Evolutionary conservation across 2,329 filamentous ascomycete genomes (phyloP), one percentile per base, ranked within the genome.

Genomic region (Alternaria gansuensis): DNA sequence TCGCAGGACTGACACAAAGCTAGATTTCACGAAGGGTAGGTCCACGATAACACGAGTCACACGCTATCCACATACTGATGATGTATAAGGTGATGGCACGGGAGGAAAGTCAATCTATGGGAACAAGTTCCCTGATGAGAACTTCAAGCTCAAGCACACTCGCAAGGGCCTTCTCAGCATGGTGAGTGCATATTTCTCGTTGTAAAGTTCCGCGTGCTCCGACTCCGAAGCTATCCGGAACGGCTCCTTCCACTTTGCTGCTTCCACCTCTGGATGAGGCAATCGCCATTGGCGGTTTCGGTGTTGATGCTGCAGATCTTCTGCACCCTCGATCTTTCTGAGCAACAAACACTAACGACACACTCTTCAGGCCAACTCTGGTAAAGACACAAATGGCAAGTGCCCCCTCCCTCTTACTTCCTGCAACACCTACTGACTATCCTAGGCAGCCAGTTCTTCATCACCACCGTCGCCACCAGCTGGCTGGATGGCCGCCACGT

Each of bases 141-240:
- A 94, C 89, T 95, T 96, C 86, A 94, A 95, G 88, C 85, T 94
- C 77, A 93, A 93, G 79, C 92, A 96, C 88, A 87, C 85, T 83
- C 93, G 92, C 86, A 89, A 88, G 80, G 91, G 91, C 73, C 82
- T 92, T 51, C 83, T 95, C 67, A 92, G 83, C 84, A 83, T 70
- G 84, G 17, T 17, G 17, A 17, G 17, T 17, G 17, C 17, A 17
- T 17, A 17, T 17, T 17, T 17, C 17, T 17, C 2, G 17, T 17
- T 17, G 17, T 17, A 17, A 17, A 17, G 17, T 17, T 17, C 17
- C 17, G 17, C 17, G 17, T 17, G 17, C 17, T 17, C 17, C 17
- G 17, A 17, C 17, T 17, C 17, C 1, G 17, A 17, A 17, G 17
- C 17, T 17, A 17, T 17, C 17, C 17, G 17, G 17, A 17, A 17